These are phyloP conservation scores for Exophiala viscosa DNA, from an alignment of 2,329 filamentous ascomycete genomes.

Conservation along the genomic window DNA sequence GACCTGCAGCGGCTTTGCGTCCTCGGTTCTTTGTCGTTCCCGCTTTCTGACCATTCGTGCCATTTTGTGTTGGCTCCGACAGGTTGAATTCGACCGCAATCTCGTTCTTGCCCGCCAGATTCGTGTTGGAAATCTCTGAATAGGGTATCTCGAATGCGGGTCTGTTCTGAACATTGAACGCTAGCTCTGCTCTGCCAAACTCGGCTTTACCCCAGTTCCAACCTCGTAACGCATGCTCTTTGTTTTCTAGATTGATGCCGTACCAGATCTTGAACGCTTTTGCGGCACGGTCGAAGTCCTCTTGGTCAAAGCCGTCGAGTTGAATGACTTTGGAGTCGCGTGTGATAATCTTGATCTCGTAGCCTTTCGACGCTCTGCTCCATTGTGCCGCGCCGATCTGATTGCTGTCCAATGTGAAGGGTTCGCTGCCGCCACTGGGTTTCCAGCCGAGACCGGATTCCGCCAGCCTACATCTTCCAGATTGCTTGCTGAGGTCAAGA, in stretches of 20 bases:
- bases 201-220: constrained; percentile 99
- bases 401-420: constrained; percentile 84
- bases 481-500: constrained; percentile 88
- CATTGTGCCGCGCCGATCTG: constrained; percentile 87
- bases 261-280: constrained; percentile 99
- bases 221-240: constrained; percentile 88
- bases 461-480: constrained; percentile 89
- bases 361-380: constrained; percentile 89
- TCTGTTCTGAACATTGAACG: constrained; percentile 95
- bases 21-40: constrained; percentile 69
- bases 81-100: constrained; percentile 92
- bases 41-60: constrained; percentile 68
- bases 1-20: constrained; percentile 82
- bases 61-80: constrained; percentile 66
- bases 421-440: constrained; percentile 71
- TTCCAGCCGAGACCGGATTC: constrained; percentile 97
- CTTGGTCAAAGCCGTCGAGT: constrained; percentile 89
- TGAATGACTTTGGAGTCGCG: constrained; percentile 83
- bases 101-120: constrained; percentile 94
- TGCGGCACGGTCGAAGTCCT: constrained; percentile 85
- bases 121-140: constrained; percentile 95
- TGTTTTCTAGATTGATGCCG: constrained; percentile 83
- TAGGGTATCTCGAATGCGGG: constrained; percentile 97
- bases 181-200: constrained; percentile 88
- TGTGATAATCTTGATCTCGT: constrained; percentile 87